These are phyloP conservation scores for Cytospora mali DNA, from an alignment of 2,329 filamentous ascomycete genomes.

Conservation along the genomic window DNA sequence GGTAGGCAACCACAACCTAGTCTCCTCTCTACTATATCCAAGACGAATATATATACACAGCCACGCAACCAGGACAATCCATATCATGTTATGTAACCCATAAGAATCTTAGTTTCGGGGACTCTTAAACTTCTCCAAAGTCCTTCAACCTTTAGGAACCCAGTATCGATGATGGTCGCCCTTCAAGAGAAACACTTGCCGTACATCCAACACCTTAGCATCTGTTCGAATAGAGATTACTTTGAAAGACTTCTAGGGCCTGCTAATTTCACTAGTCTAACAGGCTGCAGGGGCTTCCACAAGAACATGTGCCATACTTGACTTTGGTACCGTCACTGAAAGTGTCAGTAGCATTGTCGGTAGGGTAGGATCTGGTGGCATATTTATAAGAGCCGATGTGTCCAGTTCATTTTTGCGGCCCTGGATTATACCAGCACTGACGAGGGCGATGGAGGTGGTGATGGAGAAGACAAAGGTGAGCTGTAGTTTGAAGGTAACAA, in stretches of 20 bases:
- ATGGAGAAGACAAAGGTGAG: slow-evolving; percentile 4
- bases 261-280: neutral
- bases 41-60: neutral
- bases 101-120: neutral
- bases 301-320: neutral
- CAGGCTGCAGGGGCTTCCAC: neutral
- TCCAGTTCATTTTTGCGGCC: neutral
- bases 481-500: neutral
- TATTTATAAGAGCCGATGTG: too few relatives aligned
- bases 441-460: slow-evolving; percentile 3
- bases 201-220: neutral
- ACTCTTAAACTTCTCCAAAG: neutral
- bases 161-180: neutral
- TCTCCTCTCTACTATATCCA: neutral
- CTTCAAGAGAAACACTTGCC: neutral
- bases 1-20: neutral
- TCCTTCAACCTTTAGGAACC: neutral
- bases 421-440: neutral
- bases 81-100: too few relatives aligned
- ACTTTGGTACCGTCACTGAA: too few relatives aligned
- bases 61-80: too few relatives aligned
- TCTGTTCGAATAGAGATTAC: neutral
- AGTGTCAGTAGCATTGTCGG: neutral
- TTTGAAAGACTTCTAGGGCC: neutral
- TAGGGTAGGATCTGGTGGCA: too few relatives aligned